phyloP scores from a whole-genome alignment of 441 rosid genomes.

The Brassica hybrid region DNA sequence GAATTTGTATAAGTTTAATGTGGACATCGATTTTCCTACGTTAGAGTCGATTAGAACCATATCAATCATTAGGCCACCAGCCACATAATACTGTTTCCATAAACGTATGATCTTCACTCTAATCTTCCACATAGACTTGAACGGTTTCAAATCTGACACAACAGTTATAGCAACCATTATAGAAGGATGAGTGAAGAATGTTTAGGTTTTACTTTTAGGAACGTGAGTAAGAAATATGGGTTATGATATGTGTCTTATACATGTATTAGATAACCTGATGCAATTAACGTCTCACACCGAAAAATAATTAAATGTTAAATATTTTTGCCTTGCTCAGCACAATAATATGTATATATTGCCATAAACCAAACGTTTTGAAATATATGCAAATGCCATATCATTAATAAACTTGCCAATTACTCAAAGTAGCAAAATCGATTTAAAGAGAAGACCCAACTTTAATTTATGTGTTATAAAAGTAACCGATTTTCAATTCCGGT shows the following conservation, averaged over 20 bases:
- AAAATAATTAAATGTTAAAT: not conserved
- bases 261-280: not conserved
- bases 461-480: not conserved
- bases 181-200: not conserved
- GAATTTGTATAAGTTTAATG: no score
- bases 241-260: not conserved
- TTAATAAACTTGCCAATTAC: not conserved
- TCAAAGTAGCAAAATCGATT: not conserved
- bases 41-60: no score
- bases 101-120: no score
- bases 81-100: no score
- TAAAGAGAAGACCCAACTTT: no score
- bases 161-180: not conserved
- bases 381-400: not conserved
- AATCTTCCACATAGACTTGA: not conserved
- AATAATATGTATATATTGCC: not conserved
- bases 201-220: not conserved
- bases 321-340: not conserved
- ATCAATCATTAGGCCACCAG: no score
- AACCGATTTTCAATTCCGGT: not conserved
- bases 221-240: not conserved
- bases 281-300: not conserved
- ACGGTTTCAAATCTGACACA: not conserved
- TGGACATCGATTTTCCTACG: no score
- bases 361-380: not conserved